phyloP scores from a whole-genome alignment of 257 asterid genomes.

The Echites panduratus region DNA sequence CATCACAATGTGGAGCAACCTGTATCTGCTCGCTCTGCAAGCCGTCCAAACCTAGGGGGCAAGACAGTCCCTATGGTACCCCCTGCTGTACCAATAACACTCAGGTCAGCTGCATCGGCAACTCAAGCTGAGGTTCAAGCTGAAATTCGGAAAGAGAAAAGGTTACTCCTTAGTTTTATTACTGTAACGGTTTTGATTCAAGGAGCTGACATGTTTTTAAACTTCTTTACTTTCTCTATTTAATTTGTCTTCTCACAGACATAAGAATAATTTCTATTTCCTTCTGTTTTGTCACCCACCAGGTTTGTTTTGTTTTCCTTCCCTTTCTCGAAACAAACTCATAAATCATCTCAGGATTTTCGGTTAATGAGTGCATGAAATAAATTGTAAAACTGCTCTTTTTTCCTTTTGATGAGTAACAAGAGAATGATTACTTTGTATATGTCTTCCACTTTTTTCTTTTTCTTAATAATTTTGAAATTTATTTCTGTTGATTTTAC shows the following conservation, averaged over 20 bases:
- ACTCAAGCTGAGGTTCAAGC: constrained; percentile 43
- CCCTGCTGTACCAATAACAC: constrained; percentile 40
- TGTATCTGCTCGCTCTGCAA: constrained; percentile 57
- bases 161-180: constrained; percentile 27
- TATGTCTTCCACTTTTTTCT: background rate
- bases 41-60: constrained; percentile 44
- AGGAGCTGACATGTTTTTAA: background rate
- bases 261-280: background rate
- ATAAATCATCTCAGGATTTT: background rate
- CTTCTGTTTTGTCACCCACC: background rate
- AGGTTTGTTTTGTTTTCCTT: background rate
- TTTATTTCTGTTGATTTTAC: background rate
- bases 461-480: background rate
- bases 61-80: constrained; percentile 53
- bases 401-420: background rate
- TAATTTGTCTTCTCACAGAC: background rate
- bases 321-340: background rate
- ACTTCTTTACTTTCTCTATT: background rate
- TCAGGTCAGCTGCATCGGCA: constrained; percentile 40
- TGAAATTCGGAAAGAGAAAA: constrained; percentile 55
- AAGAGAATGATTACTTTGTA: background rate
- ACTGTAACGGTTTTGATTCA: background rate
- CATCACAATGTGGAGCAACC: constrained; percentile 49
- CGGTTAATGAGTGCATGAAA: background rate
- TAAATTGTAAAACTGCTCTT: background rate